Evolutionary conservation across 306 rosid genomes (phyloP).

Genomic region (Prunus mira): DNA sequence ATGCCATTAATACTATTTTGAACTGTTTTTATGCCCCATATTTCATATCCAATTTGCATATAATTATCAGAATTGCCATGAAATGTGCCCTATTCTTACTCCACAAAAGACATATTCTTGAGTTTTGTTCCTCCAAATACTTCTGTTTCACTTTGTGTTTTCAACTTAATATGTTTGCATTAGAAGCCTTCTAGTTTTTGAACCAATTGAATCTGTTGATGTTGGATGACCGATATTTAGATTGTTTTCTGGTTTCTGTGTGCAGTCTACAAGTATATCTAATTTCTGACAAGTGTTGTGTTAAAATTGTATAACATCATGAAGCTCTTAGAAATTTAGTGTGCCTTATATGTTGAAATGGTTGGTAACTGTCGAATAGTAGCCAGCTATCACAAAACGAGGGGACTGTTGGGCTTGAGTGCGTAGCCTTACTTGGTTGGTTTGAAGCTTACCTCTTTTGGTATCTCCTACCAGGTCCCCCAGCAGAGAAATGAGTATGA

Average conservation of each 20-base stretch:
- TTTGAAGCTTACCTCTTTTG: constrained; percentile 5
- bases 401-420: background rate
- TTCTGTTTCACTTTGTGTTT: background rate
- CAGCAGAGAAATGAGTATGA: constrained; percentile 92
- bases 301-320: background rate
- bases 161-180: background rate
- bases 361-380: background rate
- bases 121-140: background rate
- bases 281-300: background rate
- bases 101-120: background rate
- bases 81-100: background rate
- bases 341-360: background rate
- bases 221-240: background rate
- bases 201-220: background rate
- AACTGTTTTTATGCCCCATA: background rate
- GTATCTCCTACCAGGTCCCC: constrained; percentile 69
- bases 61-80: background rate
- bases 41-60: no score
- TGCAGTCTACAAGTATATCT: background rate
- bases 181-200: background rate
- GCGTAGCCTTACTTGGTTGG: background rate
- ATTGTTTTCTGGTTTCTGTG: constrained; percentile 7
- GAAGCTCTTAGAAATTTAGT: background rate
- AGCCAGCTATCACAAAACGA: background rate
- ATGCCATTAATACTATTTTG: background rate